Evolutionary conservation across 768 basidiomycete species (phyloP).

Genomic region (Xanthoconium purpureum): DNA sequence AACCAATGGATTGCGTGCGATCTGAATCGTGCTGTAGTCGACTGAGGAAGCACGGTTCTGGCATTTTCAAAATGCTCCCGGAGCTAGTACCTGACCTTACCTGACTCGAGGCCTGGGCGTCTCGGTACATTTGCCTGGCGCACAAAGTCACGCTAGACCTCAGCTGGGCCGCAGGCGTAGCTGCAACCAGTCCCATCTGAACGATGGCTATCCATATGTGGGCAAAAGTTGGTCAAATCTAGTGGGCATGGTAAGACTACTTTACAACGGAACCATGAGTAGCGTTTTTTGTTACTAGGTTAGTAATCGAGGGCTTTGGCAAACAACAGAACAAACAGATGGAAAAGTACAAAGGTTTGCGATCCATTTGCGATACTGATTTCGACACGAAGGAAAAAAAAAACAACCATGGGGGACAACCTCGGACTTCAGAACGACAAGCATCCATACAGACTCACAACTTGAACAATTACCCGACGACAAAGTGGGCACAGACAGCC

Average conservation of each 20-base stretch:
- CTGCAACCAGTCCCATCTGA: slow-evolving; percentile 64
- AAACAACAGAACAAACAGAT: no score
- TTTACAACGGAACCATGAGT: no score
- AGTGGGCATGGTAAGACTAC: no score
- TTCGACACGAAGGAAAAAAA: no score
- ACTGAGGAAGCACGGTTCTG: slow-evolving; percentile 70
- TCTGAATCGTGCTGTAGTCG: slow-evolving; percentile 71
- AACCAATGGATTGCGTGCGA: slow-evolving; percentile 61
- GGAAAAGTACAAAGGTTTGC: no score
- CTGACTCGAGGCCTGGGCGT: slow-evolving; percentile 67
- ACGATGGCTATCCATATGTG: slow-evolving; percentile 39
- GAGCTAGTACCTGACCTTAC: slow-evolving; percentile 48
- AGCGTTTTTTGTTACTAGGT: slow-evolving; percentile 19
- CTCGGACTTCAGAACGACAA: no score
- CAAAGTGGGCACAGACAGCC: background rate
- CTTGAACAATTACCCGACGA: background rate
- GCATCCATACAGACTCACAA: background rate
- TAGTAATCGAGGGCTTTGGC: background rate
- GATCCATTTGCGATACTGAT: no score
- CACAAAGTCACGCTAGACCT: slow-evolving; percentile 43
- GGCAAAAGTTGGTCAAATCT: no score
- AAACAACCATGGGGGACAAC: no score
- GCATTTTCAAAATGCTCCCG: slow-evolving; percentile 59
- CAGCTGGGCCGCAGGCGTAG: slow-evolving; percentile 51
- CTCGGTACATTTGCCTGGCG: slow-evolving; percentile 72